Evolutionary conservation across 148 eudicot genomes (phyloP).

Genomic region (Fagopyrum tataricum): DNA sequence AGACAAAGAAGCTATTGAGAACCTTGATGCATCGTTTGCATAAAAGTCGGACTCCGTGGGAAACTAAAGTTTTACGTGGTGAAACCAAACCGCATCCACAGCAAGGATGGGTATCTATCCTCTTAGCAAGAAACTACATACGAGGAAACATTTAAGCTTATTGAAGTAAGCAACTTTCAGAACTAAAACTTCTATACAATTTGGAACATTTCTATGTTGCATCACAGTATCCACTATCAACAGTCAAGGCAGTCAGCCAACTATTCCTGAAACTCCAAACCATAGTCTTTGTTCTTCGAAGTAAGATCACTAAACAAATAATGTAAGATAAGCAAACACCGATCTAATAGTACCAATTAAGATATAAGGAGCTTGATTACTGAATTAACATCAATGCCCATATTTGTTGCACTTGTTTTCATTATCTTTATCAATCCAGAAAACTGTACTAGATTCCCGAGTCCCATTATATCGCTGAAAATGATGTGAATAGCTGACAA

Average conservation of each 20-base stretch:
- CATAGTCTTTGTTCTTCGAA: not conserved
- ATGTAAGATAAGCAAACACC: not conserved
- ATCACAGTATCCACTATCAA: no score
- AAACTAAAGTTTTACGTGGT: constrained; percentile 40
- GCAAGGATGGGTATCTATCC: constrained; percentile 48
- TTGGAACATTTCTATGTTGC: no score
- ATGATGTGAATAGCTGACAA: not conserved
- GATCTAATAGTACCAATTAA: not conserved
- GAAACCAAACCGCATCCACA: constrained; percentile 67
- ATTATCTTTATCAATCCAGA: not conserved
- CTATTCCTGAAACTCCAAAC: not conserved
- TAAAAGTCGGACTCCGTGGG: constrained; percentile 33
- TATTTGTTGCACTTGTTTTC: not conserved
- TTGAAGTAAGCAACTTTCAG: not conserved
- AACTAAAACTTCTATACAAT: not conserved
- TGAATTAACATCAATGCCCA: not conserved
- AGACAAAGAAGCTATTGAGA: not conserved
- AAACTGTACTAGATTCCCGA: not conserved
- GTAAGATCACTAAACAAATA: not conserved
- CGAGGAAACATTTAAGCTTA: constrained; percentile 10
- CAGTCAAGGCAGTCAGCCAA: no score
- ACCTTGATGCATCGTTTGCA: constrained; percentile 87
- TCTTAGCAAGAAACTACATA: constrained; percentile 20
- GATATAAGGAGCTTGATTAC: not conserved
- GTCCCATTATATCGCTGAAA: not conserved